These are phyloP conservation scores for Neurospora sp. DNA, from an alignment of 495 filamentous ascomycete species.

Conservation along the genomic window DNA sequence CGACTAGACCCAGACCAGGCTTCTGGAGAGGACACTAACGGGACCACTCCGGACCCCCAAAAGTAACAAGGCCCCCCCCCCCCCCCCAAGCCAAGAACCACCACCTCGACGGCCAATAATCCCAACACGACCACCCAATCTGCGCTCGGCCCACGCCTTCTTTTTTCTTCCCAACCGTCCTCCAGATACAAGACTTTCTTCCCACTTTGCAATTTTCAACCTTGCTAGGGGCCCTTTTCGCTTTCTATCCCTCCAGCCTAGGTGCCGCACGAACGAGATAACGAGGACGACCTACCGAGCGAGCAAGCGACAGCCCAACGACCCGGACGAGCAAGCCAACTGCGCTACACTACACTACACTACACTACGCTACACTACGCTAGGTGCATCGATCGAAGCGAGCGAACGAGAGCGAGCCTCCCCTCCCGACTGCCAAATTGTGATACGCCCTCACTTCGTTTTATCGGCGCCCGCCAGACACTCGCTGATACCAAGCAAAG, in stretches of 20 bases:
- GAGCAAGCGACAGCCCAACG: neutral
- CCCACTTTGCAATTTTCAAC: neutral
- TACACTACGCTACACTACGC: neutral
- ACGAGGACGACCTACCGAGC: neutral
- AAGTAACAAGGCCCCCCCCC: too few relatives aligned
- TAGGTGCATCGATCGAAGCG: neutral
- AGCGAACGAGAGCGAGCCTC: neutral
- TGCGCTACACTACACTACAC: neutral
- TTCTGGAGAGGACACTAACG: neutral
- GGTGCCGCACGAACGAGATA: neutral
- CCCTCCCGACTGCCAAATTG: neutral
- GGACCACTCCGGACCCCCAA: neutral
- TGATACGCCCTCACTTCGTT: neutral
- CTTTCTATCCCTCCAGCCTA: neutral
- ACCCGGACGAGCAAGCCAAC: neutral
- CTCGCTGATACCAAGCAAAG: neutral
- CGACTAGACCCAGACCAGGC: neutral
- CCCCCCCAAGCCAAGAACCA: neutral
- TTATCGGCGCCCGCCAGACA: neutral
- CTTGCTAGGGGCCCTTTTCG: neutral
- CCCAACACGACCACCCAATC: neutral
- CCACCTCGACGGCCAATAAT: neutral
- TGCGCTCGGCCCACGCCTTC: neutral
- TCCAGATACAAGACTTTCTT: neutral
- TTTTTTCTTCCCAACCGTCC: neutral